Conservation (phyloP, 2,329 filamentous ascomycete genomes). For the Penicillium brasilianum region DNA sequence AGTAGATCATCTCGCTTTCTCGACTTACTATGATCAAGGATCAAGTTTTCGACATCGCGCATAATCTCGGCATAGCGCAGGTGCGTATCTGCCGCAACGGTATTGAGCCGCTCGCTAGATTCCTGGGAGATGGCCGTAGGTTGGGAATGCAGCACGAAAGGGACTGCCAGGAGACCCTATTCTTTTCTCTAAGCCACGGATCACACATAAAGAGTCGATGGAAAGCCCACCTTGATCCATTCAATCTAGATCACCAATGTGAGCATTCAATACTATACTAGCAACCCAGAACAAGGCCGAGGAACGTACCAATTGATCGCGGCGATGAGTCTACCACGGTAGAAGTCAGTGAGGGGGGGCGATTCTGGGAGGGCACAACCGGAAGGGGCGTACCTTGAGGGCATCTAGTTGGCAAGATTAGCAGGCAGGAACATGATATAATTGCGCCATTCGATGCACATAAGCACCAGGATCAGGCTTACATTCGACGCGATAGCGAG, state of each 20-base stretch:
- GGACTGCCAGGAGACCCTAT: constrained; percentile 80
- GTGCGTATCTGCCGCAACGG: constrained; percentile 80
- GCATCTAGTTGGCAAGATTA: constrained; percentile 57
- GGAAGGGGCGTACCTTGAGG: constrained; percentile 57
- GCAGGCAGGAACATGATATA: constrained; percentile 4
- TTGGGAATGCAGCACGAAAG: constrained; percentile 95
- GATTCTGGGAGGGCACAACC: not conserved
- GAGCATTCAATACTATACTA: not conserved
- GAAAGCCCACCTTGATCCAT: constrained; percentile 79
- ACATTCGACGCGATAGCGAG: constrained; percentile 71
- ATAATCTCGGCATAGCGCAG: constrained; percentile 94
- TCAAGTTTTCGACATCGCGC: constrained; percentile 86
- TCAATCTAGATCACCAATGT: constrained; percentile 59
- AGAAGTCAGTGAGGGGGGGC: constrained; percentile 37
- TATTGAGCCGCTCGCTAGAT: constrained; percentile 65
- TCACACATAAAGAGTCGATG: not conserved
- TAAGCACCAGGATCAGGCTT: constrained; percentile 41
- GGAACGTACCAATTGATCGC: constrained; percentile 77
- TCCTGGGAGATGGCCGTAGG: constrained; percentile 84
- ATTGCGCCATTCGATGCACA: not conserved
- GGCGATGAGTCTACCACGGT: constrained; percentile 74
- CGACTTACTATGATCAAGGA: constrained; percentile 81
- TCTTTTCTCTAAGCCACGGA: constrained; percentile 22
- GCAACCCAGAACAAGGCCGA: not conserved
- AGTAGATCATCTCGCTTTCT: not conserved